Evolutionary conservation across 371 early-diverging fungal species (phyloP).

Genomic region (Haplosporangium sp.): DNA sequence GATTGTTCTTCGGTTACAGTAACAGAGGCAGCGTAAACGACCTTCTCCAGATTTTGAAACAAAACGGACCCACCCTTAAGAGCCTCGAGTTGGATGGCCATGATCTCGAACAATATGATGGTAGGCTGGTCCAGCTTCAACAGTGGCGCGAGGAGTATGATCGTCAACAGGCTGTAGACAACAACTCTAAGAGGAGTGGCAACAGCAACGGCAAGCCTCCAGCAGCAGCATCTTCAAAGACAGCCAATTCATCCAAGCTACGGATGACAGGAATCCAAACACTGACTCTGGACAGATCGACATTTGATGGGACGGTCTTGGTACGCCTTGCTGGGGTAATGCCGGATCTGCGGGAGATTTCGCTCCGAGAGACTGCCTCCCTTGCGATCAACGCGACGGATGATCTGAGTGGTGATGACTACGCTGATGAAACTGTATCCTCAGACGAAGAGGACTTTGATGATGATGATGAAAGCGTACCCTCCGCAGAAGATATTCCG

Average conservation of each 20-base stretch:
- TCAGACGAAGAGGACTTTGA: slow-evolving; percentile 2
- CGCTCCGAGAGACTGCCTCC: slow-evolving; percentile 5
- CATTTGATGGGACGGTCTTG: not conserved
- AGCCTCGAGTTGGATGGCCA: slow-evolving; percentile 14
- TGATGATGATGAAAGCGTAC: not conserved
- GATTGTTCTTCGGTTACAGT: not conserved
- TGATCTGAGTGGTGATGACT: not conserved
- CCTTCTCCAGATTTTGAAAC: not conserved
- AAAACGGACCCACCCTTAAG: not conserved
- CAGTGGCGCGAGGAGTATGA: slow-evolving; percentile 11
- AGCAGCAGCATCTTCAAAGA: not conserved
- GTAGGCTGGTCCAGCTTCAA: slow-evolving; percentile 1
- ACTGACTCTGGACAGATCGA: slow-evolving; percentile 14
- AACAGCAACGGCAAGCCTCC: not conserved
- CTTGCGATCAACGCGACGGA: not conserved
- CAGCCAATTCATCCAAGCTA: not conserved
- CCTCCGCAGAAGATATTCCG: not conserved
- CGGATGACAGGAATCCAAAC: slow-evolving; percentile 5
- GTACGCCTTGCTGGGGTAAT: slow-evolving; percentile 12
- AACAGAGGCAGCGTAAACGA: not conserved
- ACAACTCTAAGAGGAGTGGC: not conserved
- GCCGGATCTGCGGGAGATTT: slow-evolving; percentile 17
- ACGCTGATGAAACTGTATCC: not conserved
- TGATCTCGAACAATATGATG: not conserved
- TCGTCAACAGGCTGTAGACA: not conserved